Evolutionary conservation across 176 grass and related monocot genomes (phyloP).

Genomic region (Triticum dicoccoides): DNA sequence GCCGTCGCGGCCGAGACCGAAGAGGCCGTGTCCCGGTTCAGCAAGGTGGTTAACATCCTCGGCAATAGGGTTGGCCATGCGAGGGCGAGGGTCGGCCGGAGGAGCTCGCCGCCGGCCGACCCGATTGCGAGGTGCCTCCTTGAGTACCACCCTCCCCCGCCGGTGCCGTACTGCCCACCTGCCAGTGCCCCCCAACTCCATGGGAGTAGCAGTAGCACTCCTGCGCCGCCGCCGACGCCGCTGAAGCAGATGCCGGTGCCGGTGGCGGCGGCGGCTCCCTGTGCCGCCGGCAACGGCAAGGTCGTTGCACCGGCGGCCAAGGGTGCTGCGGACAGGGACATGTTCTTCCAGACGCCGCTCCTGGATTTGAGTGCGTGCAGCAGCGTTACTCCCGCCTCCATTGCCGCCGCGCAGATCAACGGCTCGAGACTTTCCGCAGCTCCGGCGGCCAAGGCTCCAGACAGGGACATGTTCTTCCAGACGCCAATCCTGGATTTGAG

Average conservation of each 20-base stretch:
- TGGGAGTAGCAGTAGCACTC: not conserved
- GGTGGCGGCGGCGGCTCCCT: not conserved
- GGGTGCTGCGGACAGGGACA: conserved; percentile 17
- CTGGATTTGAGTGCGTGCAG: conserved; percentile 21
- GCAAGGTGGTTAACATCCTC: conserved; percentile 44
- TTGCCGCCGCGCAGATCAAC: not conserved
- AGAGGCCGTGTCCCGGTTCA: conserved; percentile 38
- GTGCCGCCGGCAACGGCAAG: conserved; percentile 4
- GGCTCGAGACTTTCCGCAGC: not conserved
- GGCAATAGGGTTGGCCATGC: conserved; percentile 49
- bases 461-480: conserved; percentile 43
- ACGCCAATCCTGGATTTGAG: conserved; percentile 30
- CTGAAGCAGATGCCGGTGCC: not conserved
- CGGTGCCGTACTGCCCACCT: not conserved
- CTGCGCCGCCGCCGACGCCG: not conserved
- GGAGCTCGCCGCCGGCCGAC: conserved; percentile 26
- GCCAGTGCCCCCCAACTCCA: not conserved
- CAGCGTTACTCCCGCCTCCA: conserved; percentile 8
- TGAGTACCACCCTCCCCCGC: conserved; percentile 20
- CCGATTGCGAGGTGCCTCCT: conserved; percentile 14
- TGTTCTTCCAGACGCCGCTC: conserved; percentile 43
- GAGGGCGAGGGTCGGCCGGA: conserved; percentile 38
- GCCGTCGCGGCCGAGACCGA: conserved; percentile 39
- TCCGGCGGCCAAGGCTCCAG: conserved; percentile 16
- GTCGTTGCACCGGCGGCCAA: conserved; percentile 8